Conservation (phyloP, 2,329 filamentous ascomycete genomes). For the Bimuria novae-zelandiae region DNA sequence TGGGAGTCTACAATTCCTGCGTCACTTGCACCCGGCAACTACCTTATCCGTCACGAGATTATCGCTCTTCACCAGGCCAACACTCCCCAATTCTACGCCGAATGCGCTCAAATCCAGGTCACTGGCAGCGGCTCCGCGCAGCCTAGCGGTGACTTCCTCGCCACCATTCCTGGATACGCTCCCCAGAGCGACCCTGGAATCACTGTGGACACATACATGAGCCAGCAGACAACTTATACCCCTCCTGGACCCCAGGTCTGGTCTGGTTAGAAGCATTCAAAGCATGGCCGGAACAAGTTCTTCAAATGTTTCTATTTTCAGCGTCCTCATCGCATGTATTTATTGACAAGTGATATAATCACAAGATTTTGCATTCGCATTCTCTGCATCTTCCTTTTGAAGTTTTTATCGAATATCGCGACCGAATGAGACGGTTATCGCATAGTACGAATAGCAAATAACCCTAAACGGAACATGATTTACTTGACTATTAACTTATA, state of each 20-base stretch:
- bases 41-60: conserved; percentile 58
- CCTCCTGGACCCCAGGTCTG: conserved; percentile 56
- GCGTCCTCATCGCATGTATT: neutral
- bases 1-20: conserved; percentile 60
- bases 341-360: neutral
- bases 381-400: too few species aligned
- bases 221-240: conserved; percentile 53
- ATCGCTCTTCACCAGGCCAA: conserved; percentile 62
- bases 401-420: too few species aligned
- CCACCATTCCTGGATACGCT: conserved; percentile 51
- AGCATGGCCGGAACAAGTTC: neutral
- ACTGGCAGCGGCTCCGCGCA: conserved; percentile 54
- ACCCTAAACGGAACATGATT: too few species aligned
- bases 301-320: neutral
- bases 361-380: neutral
- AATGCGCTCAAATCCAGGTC: conserved; percentile 62
- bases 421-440: too few species aligned
- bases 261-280: conserved; percentile 45
- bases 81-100: conserved; percentile 58
- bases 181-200: conserved; percentile 55
- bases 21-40: conserved; percentile 44
- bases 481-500: too few species aligned
- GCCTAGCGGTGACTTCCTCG: conserved; percentile 50
- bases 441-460: too few species aligned
- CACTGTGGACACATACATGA: conserved; percentile 57